Evolutionary conservation across 2,329 filamentous ascomycete species (phyloP), one percentile per base, ranked within the genome.

Genomic region (Pyrenophora tritici-repentis): DNA sequence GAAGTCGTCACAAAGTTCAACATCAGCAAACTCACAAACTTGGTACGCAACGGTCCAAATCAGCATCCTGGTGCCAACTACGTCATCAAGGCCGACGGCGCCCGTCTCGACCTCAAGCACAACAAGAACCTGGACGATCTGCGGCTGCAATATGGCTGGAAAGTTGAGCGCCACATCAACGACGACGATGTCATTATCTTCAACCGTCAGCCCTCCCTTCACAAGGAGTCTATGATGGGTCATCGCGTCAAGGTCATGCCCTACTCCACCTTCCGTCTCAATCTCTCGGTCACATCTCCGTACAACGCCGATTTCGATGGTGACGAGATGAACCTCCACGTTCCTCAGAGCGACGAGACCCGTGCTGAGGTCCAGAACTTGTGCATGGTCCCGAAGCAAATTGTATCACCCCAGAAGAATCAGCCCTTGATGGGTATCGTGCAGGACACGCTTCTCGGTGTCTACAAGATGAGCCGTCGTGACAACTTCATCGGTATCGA

Each of bases 211-310:
- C 94, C 94, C 1, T 99, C 94, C 31, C 81, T 99, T 68, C 94
- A 99, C 82, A 99, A 99, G 76, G 94, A 99, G 73, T 99, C 94
- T 54, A 99, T 99, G 94, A 99, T 99, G 95, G 94, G 91, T 75
- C 94, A 99, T 76, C 87, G 91, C 65, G 94, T 99, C 58, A 88
- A 88, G 54, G 94, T 99, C 55, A 97, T 99, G 92, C 94, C 94
- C 3, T 99, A 96, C 75, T 99, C 94, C 5, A 99, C 94, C 1
- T 99, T 99, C 81, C 88, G 94, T 58, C 83, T 99, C 39, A 99
- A 99, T 70, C 76, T 99, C 63, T 99, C 94, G 0, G 94, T 99
- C 69, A 99, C 95, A 0, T 96, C 92, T 22, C 94, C 94, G 0
- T 99, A 99, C 81, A 99, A 99, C 78, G 94, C 94, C 66, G 94